Evolutionary conservation across 1,139 yeast genomes (phyloP), one percentile per base, ranked within the genome.

Genomic region (Sugiyamaella novakii): DNA sequence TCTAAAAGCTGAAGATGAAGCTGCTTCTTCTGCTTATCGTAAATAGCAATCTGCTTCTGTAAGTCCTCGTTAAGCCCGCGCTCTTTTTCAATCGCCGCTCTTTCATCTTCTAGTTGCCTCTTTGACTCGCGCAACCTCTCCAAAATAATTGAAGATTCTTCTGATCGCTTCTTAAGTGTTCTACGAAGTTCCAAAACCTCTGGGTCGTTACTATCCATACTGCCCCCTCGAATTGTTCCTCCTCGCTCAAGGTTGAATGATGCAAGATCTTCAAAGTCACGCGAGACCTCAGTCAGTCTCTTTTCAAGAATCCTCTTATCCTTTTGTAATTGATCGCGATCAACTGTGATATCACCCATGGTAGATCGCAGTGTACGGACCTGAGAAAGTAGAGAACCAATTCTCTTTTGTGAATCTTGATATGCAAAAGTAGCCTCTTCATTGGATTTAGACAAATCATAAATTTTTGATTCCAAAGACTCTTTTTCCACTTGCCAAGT

Each of bases 381-480:
- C 50, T 69, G 71, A 2, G 71, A 63, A 15, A 67, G 52, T 43
- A 67, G 52, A 2, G 68, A 59, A 2, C 66, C 58, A 18, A 69
- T 59, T 27, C 70, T 63, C 31, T 62, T 60, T 51, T 72, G 75
- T 25, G 71, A 67, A 43, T 66, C 69, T 34, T 64, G 60, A 46
- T 68, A 68, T 21, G 73, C 73, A 25, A 64, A 58, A 28, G 64
- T 63, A 5, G 73, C 70, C 33, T 62, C 61, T 14, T 78, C 78
- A 50, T 79, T 79, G 52, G 79, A 81, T 37, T 73, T 75, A 6
- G 75, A 60, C 43, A 80, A 64, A 27, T 77, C 79, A 21, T 72
- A 74, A 43, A 79, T 72, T 51, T 81, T 83, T 28, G 73, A 69
- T 46, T 81, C 83, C 33, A 79, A 70, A 14, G 78, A 75, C 5